Base-by-base conservation (phyloP, 805 yeast species). In the Komagataella kurtzmanii region DNA sequence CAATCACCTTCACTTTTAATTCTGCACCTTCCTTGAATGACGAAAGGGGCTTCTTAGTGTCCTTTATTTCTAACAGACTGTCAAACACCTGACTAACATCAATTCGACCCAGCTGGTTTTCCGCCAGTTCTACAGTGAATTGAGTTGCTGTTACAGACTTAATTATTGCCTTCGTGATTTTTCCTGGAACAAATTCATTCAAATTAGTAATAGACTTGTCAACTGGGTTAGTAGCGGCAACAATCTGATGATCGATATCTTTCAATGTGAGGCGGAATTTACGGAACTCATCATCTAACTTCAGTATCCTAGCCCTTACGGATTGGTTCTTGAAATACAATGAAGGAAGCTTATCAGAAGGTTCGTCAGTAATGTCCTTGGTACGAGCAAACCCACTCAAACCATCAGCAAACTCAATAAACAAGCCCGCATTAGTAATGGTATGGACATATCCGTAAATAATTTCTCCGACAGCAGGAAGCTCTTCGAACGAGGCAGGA, bases 351-450 rank as follows among this genome's bases (percentile, higher is more conserved):
- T 81, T 83, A 8, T 74, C 79, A 44, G 68, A 70, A 46, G 71
- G 74, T 49, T 74, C 73, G 40, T 76, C 77, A 4, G 80, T 72
- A 19, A 85, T 85, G 58, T 83, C 80, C 61, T 83, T 80, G 52
- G 90, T 85, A 54, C 87, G 75, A 3, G 88, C 85, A 56, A 91
- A 74, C 50, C 97, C 98, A 36, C 88, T 86, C 56, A 91, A 76
- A 51, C 76, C 78, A 56, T 85, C 84, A 52, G 83, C 88, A 66
- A 91, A 91, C 0, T 83, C 77, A 53, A 91, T 85, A 63, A 91
- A 91, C 10, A 88, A 71, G 56, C 98, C 98, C 62, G 75, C 75
- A 47, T 74, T 75, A n/a, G 95, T 86, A 17, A 84, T 79, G 17
- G 89, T 82, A 57, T 80, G 84, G 45, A 91, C 79, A 63, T 73